A percentile compares a stretch with the other conserved stretches of the same genome.
Conservation (phyloP, 768 basidiomycete species). For the Tricholomella constricta region DNA sequence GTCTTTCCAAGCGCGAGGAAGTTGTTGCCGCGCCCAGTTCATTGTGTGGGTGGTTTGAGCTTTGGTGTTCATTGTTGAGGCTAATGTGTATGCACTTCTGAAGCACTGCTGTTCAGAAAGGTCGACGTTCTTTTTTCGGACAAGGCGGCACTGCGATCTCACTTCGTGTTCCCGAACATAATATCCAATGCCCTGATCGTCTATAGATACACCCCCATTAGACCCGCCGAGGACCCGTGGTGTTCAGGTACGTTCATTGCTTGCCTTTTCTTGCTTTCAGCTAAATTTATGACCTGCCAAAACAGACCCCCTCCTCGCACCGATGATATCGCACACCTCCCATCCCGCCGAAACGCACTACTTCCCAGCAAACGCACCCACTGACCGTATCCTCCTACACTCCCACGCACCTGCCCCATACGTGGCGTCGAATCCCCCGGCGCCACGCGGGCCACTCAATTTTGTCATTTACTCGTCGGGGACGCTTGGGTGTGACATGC, state of each 20-base stretch:
- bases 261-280: neutral
- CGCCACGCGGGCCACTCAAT: slow-evolving; percentile 40
- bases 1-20: slow-evolving; percentile 39
- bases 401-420: slow-evolving; percentile 72
- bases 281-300: slow-evolving; percentile 10
- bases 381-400: slow-evolving; percentile 57
- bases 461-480: slow-evolving; percentile 64
- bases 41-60: slow-evolving; percentile 42
- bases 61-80: neutral
- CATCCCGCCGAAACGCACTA: slow-evolving; percentile 67
- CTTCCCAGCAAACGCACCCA: slow-evolving; percentile 46
- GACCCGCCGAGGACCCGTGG: slow-evolving; percentile 16
- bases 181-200: slow-evolving; percentile 64
- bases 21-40: slow-evolving; percentile 36
- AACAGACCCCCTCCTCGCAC: slow-evolving; percentile 56
- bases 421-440: slow-evolving; percentile 38
- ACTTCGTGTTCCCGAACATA: slow-evolving; percentile 55
- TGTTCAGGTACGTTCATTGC: slow-evolving; percentile 34
- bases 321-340: slow-evolving; percentile 68
- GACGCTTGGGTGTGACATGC: slow-evolving; percentile 47
- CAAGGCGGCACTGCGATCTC: slow-evolving; percentile 37
- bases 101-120: slow-evolving; percentile 43
- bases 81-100: slow-evolving; percentile 4
- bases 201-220: slow-evolving; percentile 53
- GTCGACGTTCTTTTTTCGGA: slow-evolving; percentile 36